Conservation (phyloP, 2,329 filamentous ascomycete species). For the Gnomoniopsis smithogilvyi region DNA sequence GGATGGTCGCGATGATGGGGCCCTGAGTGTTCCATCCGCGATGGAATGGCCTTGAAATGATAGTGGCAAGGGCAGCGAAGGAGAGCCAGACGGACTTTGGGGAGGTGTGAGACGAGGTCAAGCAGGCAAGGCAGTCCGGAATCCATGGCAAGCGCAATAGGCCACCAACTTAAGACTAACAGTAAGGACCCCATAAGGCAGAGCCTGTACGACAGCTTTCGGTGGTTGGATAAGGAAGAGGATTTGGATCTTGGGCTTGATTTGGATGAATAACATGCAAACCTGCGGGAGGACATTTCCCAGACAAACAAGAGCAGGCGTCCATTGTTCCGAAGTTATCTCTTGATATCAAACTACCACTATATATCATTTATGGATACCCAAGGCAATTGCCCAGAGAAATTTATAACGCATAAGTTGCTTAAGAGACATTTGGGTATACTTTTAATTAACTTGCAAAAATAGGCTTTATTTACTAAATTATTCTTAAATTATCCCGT, state of each 20-base stretch:
- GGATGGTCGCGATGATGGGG: slow-evolving; percentile 36
- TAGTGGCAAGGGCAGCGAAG: too few relatives aligned
- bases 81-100: too few relatives aligned
- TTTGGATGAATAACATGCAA: slow-evolving; percentile 68
- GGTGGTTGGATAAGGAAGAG: slow-evolving; percentile 71
- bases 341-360: slow-evolving; percentile 69
- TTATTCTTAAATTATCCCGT: too few relatives aligned
- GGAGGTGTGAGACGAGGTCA: too few relatives aligned
- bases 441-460: too few relatives aligned
- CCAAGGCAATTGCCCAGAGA: too few relatives aligned
- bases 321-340: slow-evolving; percentile 65
- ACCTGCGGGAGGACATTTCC: slow-evolving; percentile 51
- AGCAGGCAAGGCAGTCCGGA: slow-evolving; percentile 29
- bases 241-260: slow-evolving; percentile 65
- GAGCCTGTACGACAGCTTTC: slow-evolving; percentile 64
- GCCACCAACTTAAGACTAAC: slow-evolving; percentile 16
- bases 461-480: too few relatives aligned
- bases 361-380: too few relatives aligned
- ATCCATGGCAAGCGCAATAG: slow-evolving; percentile 20
- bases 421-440: too few relatives aligned
- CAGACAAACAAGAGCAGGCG: slow-evolving; percentile 42
- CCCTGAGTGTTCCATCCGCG: slow-evolving; percentile 32
- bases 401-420: too few relatives aligned
- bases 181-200: slow-evolving; percentile 37
- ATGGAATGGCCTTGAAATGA: slow-evolving; percentile 34